phyloP scores from a whole-genome alignment of 495 filamentous ascomycete species.

The Aspergillus homomorphus region DNA sequence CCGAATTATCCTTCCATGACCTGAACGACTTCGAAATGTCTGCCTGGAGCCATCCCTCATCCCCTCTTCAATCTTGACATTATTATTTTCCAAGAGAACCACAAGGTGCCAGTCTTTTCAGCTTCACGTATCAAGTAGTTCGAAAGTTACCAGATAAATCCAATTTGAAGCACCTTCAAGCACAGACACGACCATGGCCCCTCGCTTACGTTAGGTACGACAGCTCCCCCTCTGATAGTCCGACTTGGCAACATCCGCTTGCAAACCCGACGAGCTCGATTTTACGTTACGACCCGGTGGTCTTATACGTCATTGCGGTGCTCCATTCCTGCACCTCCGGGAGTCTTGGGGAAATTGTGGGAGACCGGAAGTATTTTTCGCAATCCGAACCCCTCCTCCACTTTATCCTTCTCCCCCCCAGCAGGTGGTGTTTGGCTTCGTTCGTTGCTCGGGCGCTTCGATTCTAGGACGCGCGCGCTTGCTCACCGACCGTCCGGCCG shows the following conservation, averaged over 20 bases:
- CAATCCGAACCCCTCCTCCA: conserved; percentile 4
- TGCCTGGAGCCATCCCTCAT: neutral
- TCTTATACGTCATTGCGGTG: conserved; percentile 20
- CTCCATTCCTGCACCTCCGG: conserved; percentile 5
- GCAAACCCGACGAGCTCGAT: neutral
- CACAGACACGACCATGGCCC: neutral
- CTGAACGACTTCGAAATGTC: neutral
- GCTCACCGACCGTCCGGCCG: conserved; percentile 9
- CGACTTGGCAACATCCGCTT: conserved; percentile 17
- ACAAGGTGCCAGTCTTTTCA: too few species aligned
- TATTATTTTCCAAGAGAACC: neutral
- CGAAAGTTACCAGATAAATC: too few species aligned
- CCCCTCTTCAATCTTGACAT: neutral
- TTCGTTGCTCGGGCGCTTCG: conserved; percentile 10
- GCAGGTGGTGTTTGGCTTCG: conserved; percentile 5
- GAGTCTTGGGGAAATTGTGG: neutral
- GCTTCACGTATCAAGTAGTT: too few species aligned
- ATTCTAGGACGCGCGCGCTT: neutral
- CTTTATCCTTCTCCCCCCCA: neutral
- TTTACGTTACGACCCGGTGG: conserved; percentile 8
- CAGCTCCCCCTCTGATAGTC: neutral
- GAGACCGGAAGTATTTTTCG: neutral
- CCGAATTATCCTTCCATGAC: neutral
- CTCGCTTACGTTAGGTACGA: neutral
- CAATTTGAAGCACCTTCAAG: neutral